These are phyloP conservation scores for Solanum raphanifolium DNA, from an alignment of 257 asterid genomes.

Conservation along the genomic window DNA sequence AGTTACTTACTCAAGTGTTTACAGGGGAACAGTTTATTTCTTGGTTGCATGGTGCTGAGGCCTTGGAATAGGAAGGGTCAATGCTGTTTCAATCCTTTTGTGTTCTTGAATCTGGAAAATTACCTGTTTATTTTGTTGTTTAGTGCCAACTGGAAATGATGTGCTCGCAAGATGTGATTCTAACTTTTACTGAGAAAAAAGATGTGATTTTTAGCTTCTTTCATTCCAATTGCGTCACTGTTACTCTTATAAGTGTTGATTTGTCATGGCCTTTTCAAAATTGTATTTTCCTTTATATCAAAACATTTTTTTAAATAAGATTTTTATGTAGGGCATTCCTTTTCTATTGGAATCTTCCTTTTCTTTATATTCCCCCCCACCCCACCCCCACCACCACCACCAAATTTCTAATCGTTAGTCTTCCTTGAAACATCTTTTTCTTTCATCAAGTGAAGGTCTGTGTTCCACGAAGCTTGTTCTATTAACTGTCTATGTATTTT, in stretches of 20 bases:
- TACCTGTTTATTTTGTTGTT: background rate
- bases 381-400: background rate
- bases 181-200: background rate
- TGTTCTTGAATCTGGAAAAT: background rate
- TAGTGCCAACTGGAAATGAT: background rate
- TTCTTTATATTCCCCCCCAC: background rate
- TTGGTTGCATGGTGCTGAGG: constrained; percentile 2
- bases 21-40: background rate
- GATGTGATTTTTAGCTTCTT: background rate
- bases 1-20: background rate
- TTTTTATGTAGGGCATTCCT: background rate
- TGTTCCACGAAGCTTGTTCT: background rate
- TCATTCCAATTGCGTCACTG: background rate
- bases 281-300: background rate
- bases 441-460: background rate
- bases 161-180: background rate
- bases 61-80: background rate
- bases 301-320: background rate
- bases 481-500: background rate
- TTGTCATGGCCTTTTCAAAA: background rate
- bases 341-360: background rate
- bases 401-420: background rate
- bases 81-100: background rate
- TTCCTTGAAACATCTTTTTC: background rate
- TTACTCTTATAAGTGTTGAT: background rate